phyloP scores from a whole-genome alignment of 768 basidiomycete genomes.

The Trametes sanguinea region DNA sequence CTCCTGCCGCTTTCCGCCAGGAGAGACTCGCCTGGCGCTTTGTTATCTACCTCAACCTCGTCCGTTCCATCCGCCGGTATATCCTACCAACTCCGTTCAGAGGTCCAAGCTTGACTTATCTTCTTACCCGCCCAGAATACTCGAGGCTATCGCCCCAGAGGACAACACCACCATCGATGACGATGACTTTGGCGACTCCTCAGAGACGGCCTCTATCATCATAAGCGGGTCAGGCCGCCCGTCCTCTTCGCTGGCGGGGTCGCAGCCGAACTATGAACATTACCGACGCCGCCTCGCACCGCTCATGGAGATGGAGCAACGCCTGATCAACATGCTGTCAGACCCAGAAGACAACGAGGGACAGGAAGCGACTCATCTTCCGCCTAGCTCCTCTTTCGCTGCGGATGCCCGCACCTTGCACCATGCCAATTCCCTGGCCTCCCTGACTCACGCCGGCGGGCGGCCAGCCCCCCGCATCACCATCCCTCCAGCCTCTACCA shows the following conservation, averaged over 20 bases:
- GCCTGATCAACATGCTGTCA: slow-evolving; percentile 65
- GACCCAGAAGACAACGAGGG: slow-evolving; percentile 65
- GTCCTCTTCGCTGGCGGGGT: slow-evolving; percentile 47
- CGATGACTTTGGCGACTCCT: slow-evolving; percentile 52
- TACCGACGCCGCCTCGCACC: slow-evolving; percentile 69
- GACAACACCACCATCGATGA: slow-evolving; percentile 56
- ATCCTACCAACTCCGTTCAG: slow-evolving; percentile 17
- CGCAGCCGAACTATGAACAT: slow-evolving; percentile 59
- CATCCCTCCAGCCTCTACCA: slow-evolving; percentile 18
- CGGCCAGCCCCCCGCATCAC: slow-evolving; percentile 27
- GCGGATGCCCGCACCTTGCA: slow-evolving; percentile 14
- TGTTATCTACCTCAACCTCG: slow-evolving; percentile 86
- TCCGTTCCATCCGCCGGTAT: slow-evolving; percentile 77
- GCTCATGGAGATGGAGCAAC: slow-evolving; percentile 67
- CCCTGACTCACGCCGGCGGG: slow-evolving; percentile 8
- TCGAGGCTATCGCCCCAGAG: slow-evolving; percentile 74
- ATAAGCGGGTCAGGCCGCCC: slow-evolving; percentile 42
- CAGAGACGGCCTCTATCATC: slow-evolving; percentile 53
- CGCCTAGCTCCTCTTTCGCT: slow-evolving; percentile 27
- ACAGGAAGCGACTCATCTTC: slow-evolving; percentile 59
- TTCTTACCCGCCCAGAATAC: slow-evolving; percentile 49
- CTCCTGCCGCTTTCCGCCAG: slow-evolving; percentile 72
- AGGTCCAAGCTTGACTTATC: background rate
- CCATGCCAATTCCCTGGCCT: slow-evolving; percentile 11
- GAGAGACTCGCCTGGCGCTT: slow-evolving; percentile 86